Conservation (phyloP, 2,329 filamentous ascomycete species). For the Ascochyta fabae region DNA sequence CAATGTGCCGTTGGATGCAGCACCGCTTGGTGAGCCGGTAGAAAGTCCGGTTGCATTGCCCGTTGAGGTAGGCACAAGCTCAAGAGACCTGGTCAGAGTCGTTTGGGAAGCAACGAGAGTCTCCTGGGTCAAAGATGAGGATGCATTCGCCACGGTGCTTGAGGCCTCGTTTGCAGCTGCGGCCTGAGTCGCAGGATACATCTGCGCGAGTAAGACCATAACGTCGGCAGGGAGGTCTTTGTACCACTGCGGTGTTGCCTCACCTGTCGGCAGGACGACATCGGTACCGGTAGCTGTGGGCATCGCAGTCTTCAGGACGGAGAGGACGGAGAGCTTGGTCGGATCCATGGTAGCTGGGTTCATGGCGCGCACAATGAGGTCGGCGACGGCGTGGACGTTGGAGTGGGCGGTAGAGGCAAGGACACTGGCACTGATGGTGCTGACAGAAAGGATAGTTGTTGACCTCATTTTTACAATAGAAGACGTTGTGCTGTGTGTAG, state of each 20-base stretch:
- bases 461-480: slow-evolving; percentile 6
- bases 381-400: slow-evolving; percentile 1
- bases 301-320: slow-evolving; percentile 15
- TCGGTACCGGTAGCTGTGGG: slow-evolving; percentile 7
- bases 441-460: not conserved
- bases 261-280: slow-evolving; percentile 2
- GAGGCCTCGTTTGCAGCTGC: not conserved
- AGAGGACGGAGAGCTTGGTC: slow-evolving; percentile 15
- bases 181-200: slow-evolving; percentile 10
- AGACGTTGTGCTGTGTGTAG: not conserved
- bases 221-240: slow-evolving; percentile 15
- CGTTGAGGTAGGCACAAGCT: not conserved
- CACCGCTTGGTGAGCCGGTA: not conserved
- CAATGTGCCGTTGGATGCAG: not conserved
- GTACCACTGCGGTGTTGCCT: slow-evolving; percentile 13
- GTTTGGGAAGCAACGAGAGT: not conserved
- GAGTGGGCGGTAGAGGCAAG: not conserved
- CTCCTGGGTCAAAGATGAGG: not conserved
- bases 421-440: not conserved
- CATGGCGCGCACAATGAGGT: slow-evolving; percentile 8
- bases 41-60: not conserved
- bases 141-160: not conserved
- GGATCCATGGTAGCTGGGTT: slow-evolving; percentile 17
- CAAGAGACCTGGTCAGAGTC: not conserved
- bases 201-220: slow-evolving; percentile 14